Evolutionary conservation across 768 basidiomycete species (phyloP).

Genomic region (Scleroderma citrinum): DNA sequence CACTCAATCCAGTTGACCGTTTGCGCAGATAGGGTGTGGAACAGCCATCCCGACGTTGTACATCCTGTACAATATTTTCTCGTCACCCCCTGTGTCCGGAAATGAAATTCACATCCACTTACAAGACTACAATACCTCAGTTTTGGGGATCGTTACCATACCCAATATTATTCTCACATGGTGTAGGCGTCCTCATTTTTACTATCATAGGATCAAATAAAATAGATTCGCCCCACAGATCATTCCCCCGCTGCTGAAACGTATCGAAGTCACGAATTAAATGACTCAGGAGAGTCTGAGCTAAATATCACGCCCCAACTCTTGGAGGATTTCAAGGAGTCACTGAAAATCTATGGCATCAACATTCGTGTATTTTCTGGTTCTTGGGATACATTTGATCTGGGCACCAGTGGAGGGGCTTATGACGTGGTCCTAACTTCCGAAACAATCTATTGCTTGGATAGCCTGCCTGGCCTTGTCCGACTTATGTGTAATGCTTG

Average conservation of each 20-base stretch:
- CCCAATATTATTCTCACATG: conserved; percentile 76
- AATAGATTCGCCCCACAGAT: conserved; percentile 35
- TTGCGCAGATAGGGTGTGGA: conserved; percentile 79
- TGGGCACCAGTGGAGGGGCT: conserved; percentile 23
- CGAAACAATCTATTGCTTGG: conserved; percentile 84
- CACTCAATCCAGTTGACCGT: background rate
- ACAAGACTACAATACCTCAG: conserved; percentile 88
- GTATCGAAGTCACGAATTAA: conserved; percentile 35
- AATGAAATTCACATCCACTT: conserved; percentile 57
- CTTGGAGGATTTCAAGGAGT: conserved; percentile 54
- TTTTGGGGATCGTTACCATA: conserved; percentile 71
- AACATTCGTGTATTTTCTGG: conserved; percentile 74
- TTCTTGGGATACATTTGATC: conserved; percentile 62
- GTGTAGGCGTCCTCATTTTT: conserved; percentile 50
- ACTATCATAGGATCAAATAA: background rate
- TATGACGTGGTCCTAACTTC: conserved; percentile 82
- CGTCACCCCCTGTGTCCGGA: conserved; percentile 12
- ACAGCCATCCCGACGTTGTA: conserved; percentile 82
- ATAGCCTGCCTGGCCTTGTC: conserved; percentile 58
- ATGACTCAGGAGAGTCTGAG: conserved; percentile 38
- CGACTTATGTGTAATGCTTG: conserved; percentile 42
- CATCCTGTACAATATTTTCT: conserved; percentile 59
- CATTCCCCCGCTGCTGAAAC: conserved; percentile 50
- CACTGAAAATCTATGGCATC: conserved; percentile 51
- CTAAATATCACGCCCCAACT: conserved; percentile 63